Percentiles rank a stretch among this genome's conserved stretches.
phyloP scores from a whole-genome alignment of 768 basidiomycete genomes.

The Neoboletus magnificus region DNA sequence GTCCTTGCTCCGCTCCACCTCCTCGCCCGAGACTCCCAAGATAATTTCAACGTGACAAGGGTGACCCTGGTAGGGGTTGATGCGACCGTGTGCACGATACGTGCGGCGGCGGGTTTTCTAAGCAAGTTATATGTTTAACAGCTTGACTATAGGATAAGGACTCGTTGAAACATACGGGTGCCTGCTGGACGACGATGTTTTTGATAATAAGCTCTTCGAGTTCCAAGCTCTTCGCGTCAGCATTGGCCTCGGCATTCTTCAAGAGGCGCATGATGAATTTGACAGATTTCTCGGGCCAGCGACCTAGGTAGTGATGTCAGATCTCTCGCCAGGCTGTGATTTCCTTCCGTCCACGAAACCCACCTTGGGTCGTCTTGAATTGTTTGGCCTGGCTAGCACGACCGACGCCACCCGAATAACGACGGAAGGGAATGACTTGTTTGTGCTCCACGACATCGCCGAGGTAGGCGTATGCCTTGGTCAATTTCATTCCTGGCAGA shows the following conservation, averaged over 20 bases:
- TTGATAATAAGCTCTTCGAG: conserved; percentile 91
- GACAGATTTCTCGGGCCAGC: conserved; percentile 99
- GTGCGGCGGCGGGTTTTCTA: conserved; percentile 99
- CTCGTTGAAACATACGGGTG: conserved; percentile 64
- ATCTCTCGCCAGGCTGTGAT: background rate
- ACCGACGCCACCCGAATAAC: conserved; percentile 94
- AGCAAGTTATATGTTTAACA: background rate
- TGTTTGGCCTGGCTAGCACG: conserved; percentile 93
- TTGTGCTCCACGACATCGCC: conserved; percentile 95
- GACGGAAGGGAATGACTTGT: conserved; percentile 92
- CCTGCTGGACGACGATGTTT: conserved; percentile 98
- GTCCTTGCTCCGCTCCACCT: conserved; percentile 92
- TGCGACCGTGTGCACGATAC: conserved; percentile 96
- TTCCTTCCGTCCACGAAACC: conserved; percentile 27
- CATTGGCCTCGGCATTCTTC: conserved; percentile 99
- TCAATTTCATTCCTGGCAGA: conserved; percentile 76
- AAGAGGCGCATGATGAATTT: conserved; percentile 90
- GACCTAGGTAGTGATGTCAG: conserved; percentile 54
- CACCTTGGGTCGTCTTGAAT: conserved; percentile 95
- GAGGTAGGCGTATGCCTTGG: conserved; percentile 95
- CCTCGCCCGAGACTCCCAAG: conserved; percentile 70
- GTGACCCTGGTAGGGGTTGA: conserved; percentile 99
- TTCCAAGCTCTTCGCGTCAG: conserved; percentile 94
- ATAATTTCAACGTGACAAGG: conserved; percentile 97
- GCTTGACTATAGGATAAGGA: background rate